These are phyloP conservation scores for Ustilago nuda DNA, from an alignment of 1,284 basidiomycete species.

Conservation along the genomic window DNA sequence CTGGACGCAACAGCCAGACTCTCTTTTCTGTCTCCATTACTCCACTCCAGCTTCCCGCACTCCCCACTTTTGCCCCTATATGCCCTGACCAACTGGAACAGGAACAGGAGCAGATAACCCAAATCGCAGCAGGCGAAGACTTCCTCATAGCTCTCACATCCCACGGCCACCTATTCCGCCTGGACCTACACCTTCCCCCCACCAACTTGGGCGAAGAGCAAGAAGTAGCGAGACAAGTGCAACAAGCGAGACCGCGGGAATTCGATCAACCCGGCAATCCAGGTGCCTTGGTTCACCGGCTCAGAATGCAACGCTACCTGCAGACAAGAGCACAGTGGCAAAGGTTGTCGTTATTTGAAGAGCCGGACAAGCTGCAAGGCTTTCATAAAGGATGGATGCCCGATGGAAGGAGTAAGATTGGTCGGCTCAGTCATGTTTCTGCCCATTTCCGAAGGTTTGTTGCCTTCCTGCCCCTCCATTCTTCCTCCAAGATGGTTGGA, in stretches of 20 bases:
- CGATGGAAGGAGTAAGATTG: background rate
- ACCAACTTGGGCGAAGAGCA: conserved; percentile 10
- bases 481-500: conserved; percentile 70
- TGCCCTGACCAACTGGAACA: background rate
- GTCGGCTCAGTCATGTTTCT: conserved; percentile 76
- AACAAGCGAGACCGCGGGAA: background rate
- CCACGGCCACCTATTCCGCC: conserved; percentile 32
- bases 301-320: background rate
- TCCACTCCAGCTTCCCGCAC: conserved; percentile 15
- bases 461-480: conserved; percentile 77
- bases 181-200: conserved; percentile 25
- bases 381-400: conserved; percentile 27
- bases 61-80: background rate
- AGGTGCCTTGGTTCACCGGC: background rate
- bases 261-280: background rate
- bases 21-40: conserved; percentile 20
- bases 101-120: conserved; percentile 11
- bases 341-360: conserved; percentile 11
- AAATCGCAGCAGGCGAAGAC: conserved; percentile 54
- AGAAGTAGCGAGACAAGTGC: background rate
- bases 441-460: conserved; percentile 83
- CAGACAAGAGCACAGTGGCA: conserved; percentile 20
- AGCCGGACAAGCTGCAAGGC: background rate
- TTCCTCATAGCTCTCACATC: conserved; percentile 54
- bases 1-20: conserved; percentile 4